Evolutionary conservation across 139 green algal genomes (phyloP).

Genomic region (Mychonastes homosphaera): DNA sequence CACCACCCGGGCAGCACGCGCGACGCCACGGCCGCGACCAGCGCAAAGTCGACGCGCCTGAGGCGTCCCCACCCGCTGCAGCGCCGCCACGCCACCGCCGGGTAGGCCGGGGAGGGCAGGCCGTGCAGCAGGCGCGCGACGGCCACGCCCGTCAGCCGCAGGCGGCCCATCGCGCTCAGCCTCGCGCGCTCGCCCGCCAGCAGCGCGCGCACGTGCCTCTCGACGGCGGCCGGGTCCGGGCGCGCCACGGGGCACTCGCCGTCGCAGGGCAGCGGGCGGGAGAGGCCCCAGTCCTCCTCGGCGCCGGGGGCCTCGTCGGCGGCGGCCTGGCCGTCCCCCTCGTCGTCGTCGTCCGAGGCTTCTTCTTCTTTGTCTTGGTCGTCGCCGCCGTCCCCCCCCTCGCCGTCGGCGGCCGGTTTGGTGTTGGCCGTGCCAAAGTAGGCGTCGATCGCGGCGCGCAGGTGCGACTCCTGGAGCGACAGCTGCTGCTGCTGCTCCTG

Average conservation of each 20-base stretch:
- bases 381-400: background rate
- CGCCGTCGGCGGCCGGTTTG: background rate
- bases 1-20: constrained; percentile 6
- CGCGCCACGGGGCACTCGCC: constrained; percentile 7
- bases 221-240: constrained; percentile 21
- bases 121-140: constrained; percentile 61
- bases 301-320: background rate
- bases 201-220: constrained; percentile 4
- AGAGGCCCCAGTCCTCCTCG: background rate
- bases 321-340: background rate
- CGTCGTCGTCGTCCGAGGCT: background rate
- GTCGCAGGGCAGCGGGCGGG: constrained; percentile 6
- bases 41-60: constrained; percentile 32
- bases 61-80: constrained; percentile 41
- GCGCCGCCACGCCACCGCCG: constrained; percentile 40
- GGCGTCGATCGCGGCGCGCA: constrained; percentile 23
- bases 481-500: no score
- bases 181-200: constrained; percentile 14
- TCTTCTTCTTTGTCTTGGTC: background rate
- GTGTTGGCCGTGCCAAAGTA: no score
- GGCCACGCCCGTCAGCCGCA: constrained; percentile 17
- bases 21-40: constrained; percentile 22
- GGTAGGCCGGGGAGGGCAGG: constrained; percentile 46
- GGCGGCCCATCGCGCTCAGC: constrained; percentile 7
- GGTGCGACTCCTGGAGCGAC: constrained; percentile 28